Evolutionary conservation across 352 stramenopile species (phyloP).

Genomic region (Phytophthora citricola): DNA sequence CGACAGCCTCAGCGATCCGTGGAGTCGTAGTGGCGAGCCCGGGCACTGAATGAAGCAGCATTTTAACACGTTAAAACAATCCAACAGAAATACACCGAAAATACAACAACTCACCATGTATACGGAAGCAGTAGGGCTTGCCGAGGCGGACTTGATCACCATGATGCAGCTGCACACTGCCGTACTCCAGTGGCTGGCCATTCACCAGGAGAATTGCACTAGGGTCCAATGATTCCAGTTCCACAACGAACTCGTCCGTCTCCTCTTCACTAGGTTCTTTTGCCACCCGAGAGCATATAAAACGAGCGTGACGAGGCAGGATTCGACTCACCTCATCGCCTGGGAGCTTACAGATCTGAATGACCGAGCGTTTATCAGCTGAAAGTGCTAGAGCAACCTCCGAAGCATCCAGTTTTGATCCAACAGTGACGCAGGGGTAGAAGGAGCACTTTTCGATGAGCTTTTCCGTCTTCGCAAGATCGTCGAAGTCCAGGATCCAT

Average conservation of each 20-base stretch:
- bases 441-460: constrained; percentile 33
- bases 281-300: constrained; percentile 33
- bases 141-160: constrained; percentile 59
- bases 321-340: constrained; percentile 27
- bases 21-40: constrained; percentile 18
- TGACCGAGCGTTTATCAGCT: constrained; percentile 29
- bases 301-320: constrained; percentile 36
- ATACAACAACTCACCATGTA: constrained; percentile 44
- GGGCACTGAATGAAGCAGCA: constrained; percentile 22
- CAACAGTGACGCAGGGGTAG: constrained; percentile 14
- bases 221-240: constrained; percentile 44
- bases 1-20: constrained; percentile 36
- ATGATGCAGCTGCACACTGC: constrained; percentile 43
- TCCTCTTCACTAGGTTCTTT: constrained; percentile 15
- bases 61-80: not conserved
- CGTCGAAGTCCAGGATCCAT: constrained; percentile 49
- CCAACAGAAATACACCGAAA: not conserved
- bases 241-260: constrained; percentile 32
- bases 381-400: constrained; percentile 24
- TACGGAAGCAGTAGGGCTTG: constrained; percentile 46
- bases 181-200: constrained; percentile 28
- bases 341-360: constrained; percentile 44
- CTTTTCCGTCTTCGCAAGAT: constrained; percentile 40
- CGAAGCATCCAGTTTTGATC: constrained; percentile 11
- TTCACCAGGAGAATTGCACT: constrained; percentile 53